A percentile compares a stretch with the other conserved stretches of the same genome.
These are phyloP conservation scores for Tetraselmis chui DNA, from an alignment of 139 green algal species.

Conservation along the genomic window DNA sequence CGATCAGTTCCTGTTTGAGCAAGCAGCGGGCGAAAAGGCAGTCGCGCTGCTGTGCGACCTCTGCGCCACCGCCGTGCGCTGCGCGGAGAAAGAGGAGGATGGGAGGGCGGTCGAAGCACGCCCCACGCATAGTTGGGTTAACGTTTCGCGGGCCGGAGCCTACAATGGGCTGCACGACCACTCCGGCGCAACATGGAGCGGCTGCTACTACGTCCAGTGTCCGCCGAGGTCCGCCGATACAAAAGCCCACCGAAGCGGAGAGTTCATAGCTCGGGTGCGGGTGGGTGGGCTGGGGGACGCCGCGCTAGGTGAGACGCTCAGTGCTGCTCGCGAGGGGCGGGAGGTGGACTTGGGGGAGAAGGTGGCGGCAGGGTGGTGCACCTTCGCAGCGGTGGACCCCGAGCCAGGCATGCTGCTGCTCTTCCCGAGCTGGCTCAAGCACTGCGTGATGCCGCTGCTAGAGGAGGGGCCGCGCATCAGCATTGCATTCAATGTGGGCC, in stretches of 20 bases:
- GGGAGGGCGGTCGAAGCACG: too few relatives aligned
- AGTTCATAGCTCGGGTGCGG: neutral
- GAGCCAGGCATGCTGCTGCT: neutral
- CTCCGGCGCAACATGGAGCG: neutral
- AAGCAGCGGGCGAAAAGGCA: neutral
- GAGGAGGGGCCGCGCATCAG: neutral
- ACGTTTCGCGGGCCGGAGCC: neutral
- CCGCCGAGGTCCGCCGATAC: neutral
- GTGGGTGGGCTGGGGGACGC: neutral
- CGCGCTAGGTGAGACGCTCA: neutral
- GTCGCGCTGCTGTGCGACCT: neutral
- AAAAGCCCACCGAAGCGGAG: neutral
- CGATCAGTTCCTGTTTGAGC: neutral
- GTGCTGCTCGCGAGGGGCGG: neutral
- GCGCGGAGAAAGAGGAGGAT: neutral
- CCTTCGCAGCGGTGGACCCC: neutral
- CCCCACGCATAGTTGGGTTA: neutral
- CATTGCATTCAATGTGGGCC: neutral
- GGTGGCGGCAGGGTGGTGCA: neutral
- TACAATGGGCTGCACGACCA: neutral
- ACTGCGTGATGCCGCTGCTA: neutral
- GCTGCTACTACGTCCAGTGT: neutral
- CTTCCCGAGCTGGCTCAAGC: neutral
- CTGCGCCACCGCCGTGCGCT: neutral
- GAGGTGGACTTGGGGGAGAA: neutral